Conservation (phyloP, 73 alveolate genomes). For the Paramecium sexaurelia region DNA sequence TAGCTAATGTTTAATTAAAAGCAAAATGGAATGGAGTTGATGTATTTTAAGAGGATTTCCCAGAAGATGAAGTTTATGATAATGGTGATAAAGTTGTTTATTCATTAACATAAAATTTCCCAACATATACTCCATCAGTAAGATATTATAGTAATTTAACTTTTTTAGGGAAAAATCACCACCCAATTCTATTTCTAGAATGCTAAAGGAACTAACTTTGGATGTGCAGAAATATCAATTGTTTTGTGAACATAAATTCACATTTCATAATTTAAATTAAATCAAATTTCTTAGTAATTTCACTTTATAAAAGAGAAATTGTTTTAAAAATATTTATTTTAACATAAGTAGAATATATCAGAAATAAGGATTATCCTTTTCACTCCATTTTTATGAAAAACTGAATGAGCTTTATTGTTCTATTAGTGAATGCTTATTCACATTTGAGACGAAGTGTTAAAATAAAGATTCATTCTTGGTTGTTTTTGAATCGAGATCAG, state of each 20-base stretch:
- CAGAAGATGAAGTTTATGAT: neutral
- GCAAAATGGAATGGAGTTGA: neutral
- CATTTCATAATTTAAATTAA: too few species aligned
- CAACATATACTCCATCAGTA: conserved; percentile 25
- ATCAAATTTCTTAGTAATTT: too few species aligned
- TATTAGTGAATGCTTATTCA: neutral
- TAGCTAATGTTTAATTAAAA: neutral
- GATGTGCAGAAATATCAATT: too few species aligned
- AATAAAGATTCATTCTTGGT: neutral
- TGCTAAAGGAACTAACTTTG: too few species aligned
- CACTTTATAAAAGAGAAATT: too few species aligned
- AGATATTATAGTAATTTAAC: too few species aligned
- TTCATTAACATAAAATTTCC: neutral
- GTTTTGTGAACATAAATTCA: too few species aligned
- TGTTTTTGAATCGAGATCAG: neutral
- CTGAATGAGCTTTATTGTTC: conserved; percentile 34
- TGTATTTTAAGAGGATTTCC: neutral
- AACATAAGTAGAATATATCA: neutral
- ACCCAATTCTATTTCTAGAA: too few species aligned
- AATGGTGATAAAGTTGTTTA: conserved; percentile 1
- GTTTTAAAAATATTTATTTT: neutral
- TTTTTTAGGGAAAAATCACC: too few species aligned
- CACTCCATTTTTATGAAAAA: neutral
- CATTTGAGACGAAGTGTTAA: neutral
- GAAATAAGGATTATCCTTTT: neutral